Evolutionary conservation across 352 stramenopile species (phyloP).

Genomic region (Phytophthora palmivora): DNA sequence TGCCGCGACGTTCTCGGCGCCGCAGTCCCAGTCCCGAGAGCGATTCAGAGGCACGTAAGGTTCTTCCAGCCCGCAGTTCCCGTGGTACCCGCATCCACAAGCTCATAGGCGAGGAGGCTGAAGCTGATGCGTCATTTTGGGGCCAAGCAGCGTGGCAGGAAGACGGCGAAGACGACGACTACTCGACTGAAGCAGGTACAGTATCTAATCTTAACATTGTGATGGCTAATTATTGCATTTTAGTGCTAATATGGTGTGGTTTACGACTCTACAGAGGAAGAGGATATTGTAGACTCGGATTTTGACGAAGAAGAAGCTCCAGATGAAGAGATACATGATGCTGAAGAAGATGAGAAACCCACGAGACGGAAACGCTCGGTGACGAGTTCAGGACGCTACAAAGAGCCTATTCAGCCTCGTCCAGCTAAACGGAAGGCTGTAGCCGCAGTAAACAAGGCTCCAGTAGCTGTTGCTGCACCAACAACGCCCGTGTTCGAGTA

Average conservation of each 20-base stretch:
- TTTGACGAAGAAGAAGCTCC: constrained; percentile 88
- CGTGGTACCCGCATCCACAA: constrained; percentile 83
- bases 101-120: constrained; percentile 88
- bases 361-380: constrained; percentile 37
- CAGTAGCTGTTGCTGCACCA: constrained; percentile 7
- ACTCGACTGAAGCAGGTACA: constrained; percentile 87
- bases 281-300: constrained; percentile 89
- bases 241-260: constrained; percentile 3
- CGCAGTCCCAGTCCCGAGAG: constrained; percentile 18
- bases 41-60: constrained; percentile 35
- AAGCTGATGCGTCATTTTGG: constrained; percentile 91
- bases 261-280: constrained; percentile 67
- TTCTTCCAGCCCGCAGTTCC: constrained; percentile 69
- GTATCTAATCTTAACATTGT: background rate
- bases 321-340: constrained; percentile 82
- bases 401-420: constrained; percentile 39
- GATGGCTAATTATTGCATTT: background rate
- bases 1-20: constrained; percentile 7
- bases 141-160: constrained; percentile 86
- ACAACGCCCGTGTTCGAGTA: constrained; percentile 27
- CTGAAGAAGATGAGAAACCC: constrained; percentile 54
- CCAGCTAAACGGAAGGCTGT: constrained; percentile 20
- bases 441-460: background rate
- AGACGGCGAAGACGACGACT: constrained; percentile 86
- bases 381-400: constrained; percentile 37